Percentiles rank a stretch among this genome's conserved stretches.
These are phyloP conservation scores for Citrus reticulata DNA, from an alignment of 345 rosid genomes.

Conservation along the genomic window DNA sequence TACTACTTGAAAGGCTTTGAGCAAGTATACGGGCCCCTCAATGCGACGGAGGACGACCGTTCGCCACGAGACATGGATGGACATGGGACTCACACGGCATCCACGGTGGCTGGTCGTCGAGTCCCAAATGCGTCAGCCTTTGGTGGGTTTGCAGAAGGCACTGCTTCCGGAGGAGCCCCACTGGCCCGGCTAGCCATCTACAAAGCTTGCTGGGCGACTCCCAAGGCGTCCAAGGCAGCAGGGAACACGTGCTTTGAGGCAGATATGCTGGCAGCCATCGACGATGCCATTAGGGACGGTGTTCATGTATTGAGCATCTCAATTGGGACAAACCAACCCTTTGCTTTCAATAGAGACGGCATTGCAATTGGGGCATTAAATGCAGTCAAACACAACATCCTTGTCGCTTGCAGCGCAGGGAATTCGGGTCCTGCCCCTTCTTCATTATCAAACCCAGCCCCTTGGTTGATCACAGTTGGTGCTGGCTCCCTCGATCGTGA, in stretches of 20 bases:
- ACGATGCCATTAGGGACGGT: slow-evolving; percentile 79
- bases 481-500: slow-evolving; percentile 77
- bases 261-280: slow-evolving; percentile 82
- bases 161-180: slow-evolving; percentile 77
- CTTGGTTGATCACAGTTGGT: slow-evolving; percentile 80
- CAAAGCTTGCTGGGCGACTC: slow-evolving; percentile 83
- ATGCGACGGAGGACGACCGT: slow-evolving; percentile 51
- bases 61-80: slow-evolving; percentile 79
- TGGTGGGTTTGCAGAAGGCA: slow-evolving; percentile 68
- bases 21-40: slow-evolving; percentile 33
- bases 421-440: slow-evolving; percentile 64
- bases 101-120: slow-evolving; percentile 54
- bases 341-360: slow-evolving; percentile 29
- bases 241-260: slow-evolving; percentile 55
- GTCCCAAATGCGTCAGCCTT: slow-evolving; percentile 44
- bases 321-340: slow-evolving; percentile 27
- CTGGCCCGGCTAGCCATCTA: slow-evolving; percentile 70
- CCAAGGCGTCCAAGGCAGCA: slow-evolving; percentile 29
- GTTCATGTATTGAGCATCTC: slow-evolving; percentile 74
- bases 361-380: slow-evolving; percentile 67
- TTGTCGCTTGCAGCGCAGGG: slow-evolving; percentile 67
- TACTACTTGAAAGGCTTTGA: slow-evolving; percentile 63
- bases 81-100: slow-evolving; percentile 87
- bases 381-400: slow-evolving; percentile 55
- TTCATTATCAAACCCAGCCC: slow-evolving; percentile 60